phyloP scores from a whole-genome alignment of 2,329 filamentous ascomycete species.

The Paradendryphiella salina region DNA sequence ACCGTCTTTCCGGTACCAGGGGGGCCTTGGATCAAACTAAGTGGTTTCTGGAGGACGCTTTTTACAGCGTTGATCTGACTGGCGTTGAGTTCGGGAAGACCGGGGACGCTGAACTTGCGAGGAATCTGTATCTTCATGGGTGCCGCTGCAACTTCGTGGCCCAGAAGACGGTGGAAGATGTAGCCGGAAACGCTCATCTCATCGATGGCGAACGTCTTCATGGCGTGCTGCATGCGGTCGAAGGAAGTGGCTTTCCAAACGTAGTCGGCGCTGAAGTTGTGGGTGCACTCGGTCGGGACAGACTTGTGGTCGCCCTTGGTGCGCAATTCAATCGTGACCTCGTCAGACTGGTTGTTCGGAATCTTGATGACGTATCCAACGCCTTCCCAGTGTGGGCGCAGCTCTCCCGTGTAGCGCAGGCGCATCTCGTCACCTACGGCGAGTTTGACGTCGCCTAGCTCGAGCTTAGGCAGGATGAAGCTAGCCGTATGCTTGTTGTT shows the following conservation, averaged over 20 bases:
- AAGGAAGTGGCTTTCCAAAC: constrained; percentile 99
- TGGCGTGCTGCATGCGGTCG: constrained; percentile 97
- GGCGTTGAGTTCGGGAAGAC: constrained; percentile 89
- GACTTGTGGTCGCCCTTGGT: constrained; percentile 95
- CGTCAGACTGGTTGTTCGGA: constrained; percentile 97
- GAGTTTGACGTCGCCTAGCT: constrained; percentile 95
- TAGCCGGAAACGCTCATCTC: constrained; percentile 98
- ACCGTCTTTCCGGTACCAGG: constrained; percentile 98
- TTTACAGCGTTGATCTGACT: constrained; percentile 97
- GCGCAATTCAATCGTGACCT: constrained; percentile 92
- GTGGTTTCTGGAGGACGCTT: constrained; percentile 86
- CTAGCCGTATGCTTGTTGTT: constrained; percentile 98
- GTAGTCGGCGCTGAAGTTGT: constrained; percentile 98
- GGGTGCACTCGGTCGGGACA: constrained; percentile 91
- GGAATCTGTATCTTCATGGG: constrained; percentile 95
- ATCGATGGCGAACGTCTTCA: constrained; percentile 98
- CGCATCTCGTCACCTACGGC: constrained; percentile 99
- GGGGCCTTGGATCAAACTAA: constrained; percentile 95
- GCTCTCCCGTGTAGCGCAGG: constrained; percentile 90
- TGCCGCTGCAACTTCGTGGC: constrained; percentile 90
- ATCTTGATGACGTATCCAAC: constrained; percentile 99
- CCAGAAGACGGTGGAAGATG: constrained; percentile 95
- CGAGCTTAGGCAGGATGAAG: constrained; percentile 94
- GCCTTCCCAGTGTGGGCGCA: constrained; percentile 91
- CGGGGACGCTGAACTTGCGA: constrained; percentile 94